A percentile compares a stretch with the other conserved stretches of the same genome.
phyloP scores from a whole-genome alignment of 352 stramenopile genomes.

The Pythium brachiatum region DNA sequence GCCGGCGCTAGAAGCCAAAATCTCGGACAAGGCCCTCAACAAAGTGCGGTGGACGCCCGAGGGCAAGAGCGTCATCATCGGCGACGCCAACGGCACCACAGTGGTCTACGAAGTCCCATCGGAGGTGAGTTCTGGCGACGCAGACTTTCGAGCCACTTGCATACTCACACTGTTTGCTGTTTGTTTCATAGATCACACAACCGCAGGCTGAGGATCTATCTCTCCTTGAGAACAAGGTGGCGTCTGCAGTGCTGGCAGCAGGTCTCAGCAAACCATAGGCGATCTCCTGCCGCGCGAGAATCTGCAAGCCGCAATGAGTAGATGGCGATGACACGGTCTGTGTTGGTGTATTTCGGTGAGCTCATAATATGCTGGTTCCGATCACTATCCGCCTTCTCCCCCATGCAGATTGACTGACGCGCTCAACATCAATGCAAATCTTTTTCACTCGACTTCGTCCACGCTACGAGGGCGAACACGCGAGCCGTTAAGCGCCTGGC shows the following conservation, averaged over 20 bases:
- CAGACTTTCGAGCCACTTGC: not conserved
- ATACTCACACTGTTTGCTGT: not conserved
- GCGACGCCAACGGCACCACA: conserved; percentile 70
- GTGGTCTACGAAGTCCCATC: conserved; percentile 79
- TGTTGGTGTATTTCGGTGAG: conserved; percentile 2
- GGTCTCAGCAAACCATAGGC: conserved; percentile 42
- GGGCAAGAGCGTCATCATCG: conserved; percentile 76
- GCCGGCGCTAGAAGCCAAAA: conserved; percentile 56
- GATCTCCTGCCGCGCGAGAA: not conserved
- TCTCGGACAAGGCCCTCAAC: conserved; percentile 75
- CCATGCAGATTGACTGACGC: no score
- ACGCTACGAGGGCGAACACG: conserved; percentile 16
- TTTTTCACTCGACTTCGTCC: conserved; percentile 7
- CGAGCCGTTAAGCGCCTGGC: conserved; percentile 17
- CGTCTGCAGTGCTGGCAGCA: conserved; percentile 41
- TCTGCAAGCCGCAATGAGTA: not conserved
- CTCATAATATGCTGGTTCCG: conserved; percentile 2
- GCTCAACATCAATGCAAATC: no score
- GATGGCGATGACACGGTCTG: not conserved
- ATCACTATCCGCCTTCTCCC: no score
- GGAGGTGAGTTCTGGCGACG: conserved; percentile 42
- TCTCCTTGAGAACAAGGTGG: conserved; percentile 64
- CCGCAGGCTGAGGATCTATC: conserved; percentile 60
- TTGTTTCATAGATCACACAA: conserved; percentile 47
- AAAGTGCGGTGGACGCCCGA: conserved; percentile 81